Evolutionary conservation across 768 basidiomycete species (phyloP).

Genomic region (Tricholoma bakamatsutake): DNA sequence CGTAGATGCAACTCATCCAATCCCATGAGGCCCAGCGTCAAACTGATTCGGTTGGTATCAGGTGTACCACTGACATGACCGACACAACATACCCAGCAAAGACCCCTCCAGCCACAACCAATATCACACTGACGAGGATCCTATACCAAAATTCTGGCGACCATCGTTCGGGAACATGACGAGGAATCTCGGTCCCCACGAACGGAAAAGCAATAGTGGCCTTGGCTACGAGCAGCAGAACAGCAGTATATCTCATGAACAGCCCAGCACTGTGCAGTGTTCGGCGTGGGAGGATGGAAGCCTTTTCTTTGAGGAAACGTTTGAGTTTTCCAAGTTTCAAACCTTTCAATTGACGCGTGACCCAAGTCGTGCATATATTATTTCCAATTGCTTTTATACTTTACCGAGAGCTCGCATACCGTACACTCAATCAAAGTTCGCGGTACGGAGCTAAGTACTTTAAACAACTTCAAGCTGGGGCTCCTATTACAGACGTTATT

Average conservation of each 20-base stretch:
- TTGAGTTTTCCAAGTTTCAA: too few species aligned
- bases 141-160: conserved; percentile 74
- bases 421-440: too few species aligned
- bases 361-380: neutral
- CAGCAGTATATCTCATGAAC: conserved; percentile 11
- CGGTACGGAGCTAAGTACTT: too few species aligned
- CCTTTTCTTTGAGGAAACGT: neutral
- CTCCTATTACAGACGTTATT: neutral
- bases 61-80: neutral
- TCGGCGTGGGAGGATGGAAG: neutral
- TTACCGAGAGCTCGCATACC: neutral
- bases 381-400: neutral
- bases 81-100: conserved; percentile 73
- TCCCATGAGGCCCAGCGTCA: conserved; percentile 92
- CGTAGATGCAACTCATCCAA: conserved; percentile 87
- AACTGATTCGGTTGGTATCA: conserved; percentile 31
- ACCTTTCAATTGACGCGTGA: neutral
- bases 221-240: conserved; percentile 4
- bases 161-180: conserved; percentile 25
- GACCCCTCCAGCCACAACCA: conserved; percentile 84
- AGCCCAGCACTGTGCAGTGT: neutral
- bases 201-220: conserved; percentile 9
- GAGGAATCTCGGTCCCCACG: conserved; percentile 1
- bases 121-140: conserved; percentile 52
- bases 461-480: too few species aligned